A percentile compares a stretch with the other conserved stretches of the same genome.
Conservation (phyloP, 768 basidiomycete species). For the Amanita polypyramis region DNA sequence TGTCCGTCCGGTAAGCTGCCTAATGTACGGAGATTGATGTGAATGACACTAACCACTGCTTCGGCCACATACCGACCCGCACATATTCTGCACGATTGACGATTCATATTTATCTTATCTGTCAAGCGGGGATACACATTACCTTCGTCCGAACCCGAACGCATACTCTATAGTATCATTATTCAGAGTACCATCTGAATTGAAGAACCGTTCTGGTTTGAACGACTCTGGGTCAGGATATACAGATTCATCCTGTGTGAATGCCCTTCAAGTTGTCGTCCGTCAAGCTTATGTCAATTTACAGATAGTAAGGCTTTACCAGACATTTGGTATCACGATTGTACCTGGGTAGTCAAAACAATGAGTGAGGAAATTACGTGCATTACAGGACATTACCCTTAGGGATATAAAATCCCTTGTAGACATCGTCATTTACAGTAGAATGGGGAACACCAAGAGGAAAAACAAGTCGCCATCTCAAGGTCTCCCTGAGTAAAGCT, state of each 20-base stretch:
- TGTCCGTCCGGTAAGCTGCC: no score
- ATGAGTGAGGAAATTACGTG: not conserved
- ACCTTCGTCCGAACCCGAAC: constrained; percentile 27
- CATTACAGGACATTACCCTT: not conserved
- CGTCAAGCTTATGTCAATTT: no score
- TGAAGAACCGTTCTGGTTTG: constrained; percentile 1
- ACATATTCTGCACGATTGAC: constrained; percentile 11
- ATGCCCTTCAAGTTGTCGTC: not conserved
- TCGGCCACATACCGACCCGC: constrained; percentile 16
- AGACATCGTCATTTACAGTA: not conserved
- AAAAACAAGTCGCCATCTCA: constrained; percentile 5
- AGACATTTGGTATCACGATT: not conserved
- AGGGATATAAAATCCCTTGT: constrained; percentile 3
- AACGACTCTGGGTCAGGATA: not conserved
- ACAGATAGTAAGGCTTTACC: not conserved
- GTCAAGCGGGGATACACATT: not conserved
- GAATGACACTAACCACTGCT: constrained; percentile 10
- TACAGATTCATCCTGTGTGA: constrained; percentile 11
- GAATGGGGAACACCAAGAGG: not conserved
- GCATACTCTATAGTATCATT: constrained; percentile 11
- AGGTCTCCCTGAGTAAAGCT: constrained; percentile 4
- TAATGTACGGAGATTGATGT: no score
- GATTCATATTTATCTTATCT: not conserved
- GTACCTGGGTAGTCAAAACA: no score
- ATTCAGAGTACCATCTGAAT: not conserved